Base-by-base conservation (phyloP, 2,329 filamentous ascomycete genomes). In the Pseudogymnoascus pannorum region DNA sequence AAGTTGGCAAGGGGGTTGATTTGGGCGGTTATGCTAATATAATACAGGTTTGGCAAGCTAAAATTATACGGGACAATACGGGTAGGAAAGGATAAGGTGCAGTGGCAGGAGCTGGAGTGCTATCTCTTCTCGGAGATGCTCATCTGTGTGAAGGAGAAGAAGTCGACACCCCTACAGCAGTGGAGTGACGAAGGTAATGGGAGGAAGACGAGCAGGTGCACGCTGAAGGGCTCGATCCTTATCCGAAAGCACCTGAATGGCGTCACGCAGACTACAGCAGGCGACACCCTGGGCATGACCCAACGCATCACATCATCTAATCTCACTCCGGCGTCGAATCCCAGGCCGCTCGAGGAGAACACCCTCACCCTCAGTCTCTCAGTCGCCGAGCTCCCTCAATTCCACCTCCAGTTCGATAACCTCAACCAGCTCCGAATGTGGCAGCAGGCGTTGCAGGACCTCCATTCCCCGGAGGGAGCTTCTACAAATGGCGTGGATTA, bases 71-170 rank as follows among this genome's bases (percentile, higher is more conserved):
- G 92, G 26, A 92, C 88, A 2, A 85, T 99, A 62, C 87, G 91
- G 60, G 94, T 99, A 20, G 94, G 94, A 68, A 99, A 99, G 75
- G 94, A 99, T 74, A 92, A 92, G 67, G 82, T 93, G 66, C 92
- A 92, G 5, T 99, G 94, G 94, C 94, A 99, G 77, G 94, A 97
- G 73, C 77, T 99, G 61, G 92, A 99, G 73, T 99, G 94, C 74
- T 99, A 91, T 73, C 82, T 99, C 29, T 99, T 99, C 72, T 91
- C 89, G 4, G 94, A 99, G 77, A 99, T 99, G 94, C 88, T 99
- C 69, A 99, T 99, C 66, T 99, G 94, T 72, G 92, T 99, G 64
- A 99, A 97, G 76, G 94, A 97, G 76, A 97, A 97, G 82, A 96
- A 92, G 77, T 67, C 79, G 38, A 69, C 74, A 54, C 72, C 69